Evolutionary conservation across 164 flowering plant genomes (phyloP), one percentile per base, ranked within the genome.

Genomic region (Tinospora cordifolia): DNA sequence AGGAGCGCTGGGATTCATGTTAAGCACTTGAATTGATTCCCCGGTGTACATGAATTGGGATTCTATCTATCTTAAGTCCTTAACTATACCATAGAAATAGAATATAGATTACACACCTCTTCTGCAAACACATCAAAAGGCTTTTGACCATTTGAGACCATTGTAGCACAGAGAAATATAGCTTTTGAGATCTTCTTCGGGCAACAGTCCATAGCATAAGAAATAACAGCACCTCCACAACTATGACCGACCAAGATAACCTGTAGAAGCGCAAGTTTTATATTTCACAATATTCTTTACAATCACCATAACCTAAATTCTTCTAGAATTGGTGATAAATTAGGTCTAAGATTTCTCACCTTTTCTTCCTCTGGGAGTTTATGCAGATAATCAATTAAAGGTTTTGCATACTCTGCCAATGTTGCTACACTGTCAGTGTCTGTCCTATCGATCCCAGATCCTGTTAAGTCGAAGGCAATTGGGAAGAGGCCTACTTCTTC

Each of bases 171-270:
- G 34, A 95, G 75, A 68, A 82, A 95, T 75, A 95, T 78, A 62
- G 98, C 96, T 82, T 91, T 95, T 1, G 93, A 83, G 65, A 95
- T 82, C 76, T 92, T 95, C 40, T 80, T 65, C 0, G 97, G 90
- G 62, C 75, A 87, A 69, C 75, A 84, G 81, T 92, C 96, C 73
- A 95, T 60, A n/a, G 97, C 98, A 80, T 87, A 87, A 47, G 99
- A 92, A 76, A 95, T 68, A 44, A 90, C 84, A 22, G 97, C 99
- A 68, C 99, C 99, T 65, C 97, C 97, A 77, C 83, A 85, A 69
- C 97, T 88, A 71, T 95, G 99, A 69, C 99, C 98, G 47, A 95
- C 97, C 83, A 91, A 79, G 73, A 95, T 91, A 30, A 95, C 94
- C 99, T 95, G 83, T 68, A 72, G 19, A 77, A 54, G n/a, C 36